These are phyloP conservation scores for Agroathelia rolfsii DNA, from an alignment of 1,284 basidiomycete species.

Conservation along the genomic window DNA sequence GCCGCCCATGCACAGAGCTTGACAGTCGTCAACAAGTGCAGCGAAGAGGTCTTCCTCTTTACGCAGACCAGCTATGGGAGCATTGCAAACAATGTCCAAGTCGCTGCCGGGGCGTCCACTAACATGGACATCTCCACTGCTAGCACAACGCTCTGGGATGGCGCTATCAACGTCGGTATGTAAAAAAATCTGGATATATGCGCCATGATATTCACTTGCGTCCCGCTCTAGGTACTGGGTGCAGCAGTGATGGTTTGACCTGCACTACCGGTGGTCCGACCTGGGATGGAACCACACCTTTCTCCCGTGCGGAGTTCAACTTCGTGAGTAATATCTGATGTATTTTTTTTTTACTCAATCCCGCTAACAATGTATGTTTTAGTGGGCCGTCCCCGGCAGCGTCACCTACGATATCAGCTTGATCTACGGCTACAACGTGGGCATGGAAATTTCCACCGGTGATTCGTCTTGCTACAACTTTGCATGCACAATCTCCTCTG, in stretches of 20 bases:
- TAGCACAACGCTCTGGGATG: conserved; percentile 24
- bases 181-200: background rate
- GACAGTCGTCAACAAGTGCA: conserved; percentile 20
- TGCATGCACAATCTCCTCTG: conserved; percentile 17
- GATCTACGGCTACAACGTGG: conserved; percentile 28
- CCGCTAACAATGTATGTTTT: background rate
- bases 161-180: conserved; percentile 24
- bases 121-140: conserved; percentile 23
- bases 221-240: conserved; percentile 20
- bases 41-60: conserved; percentile 20
- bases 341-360: background rate
- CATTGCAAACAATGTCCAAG: conserved; percentile 18
- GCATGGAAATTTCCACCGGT: conserved; percentile 24
- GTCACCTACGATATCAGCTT: conserved; percentile 28
- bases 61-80: conserved; percentile 21
- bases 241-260: conserved; percentile 13
- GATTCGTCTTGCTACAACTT: conserved; percentile 18
- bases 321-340: conserved; percentile 10
- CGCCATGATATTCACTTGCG: background rate
- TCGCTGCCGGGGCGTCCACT: conserved; percentile 14
- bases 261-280: conserved; percentile 23
- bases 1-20: conserved; percentile 20
- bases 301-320: conserved; percentile 24
- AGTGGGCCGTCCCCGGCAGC: conserved; percentile 20
- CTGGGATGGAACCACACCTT: conserved; percentile 21